Conservation (phyloP, 2,329 filamentous ascomycete species). For the Fusarium liriodendri region DNA sequence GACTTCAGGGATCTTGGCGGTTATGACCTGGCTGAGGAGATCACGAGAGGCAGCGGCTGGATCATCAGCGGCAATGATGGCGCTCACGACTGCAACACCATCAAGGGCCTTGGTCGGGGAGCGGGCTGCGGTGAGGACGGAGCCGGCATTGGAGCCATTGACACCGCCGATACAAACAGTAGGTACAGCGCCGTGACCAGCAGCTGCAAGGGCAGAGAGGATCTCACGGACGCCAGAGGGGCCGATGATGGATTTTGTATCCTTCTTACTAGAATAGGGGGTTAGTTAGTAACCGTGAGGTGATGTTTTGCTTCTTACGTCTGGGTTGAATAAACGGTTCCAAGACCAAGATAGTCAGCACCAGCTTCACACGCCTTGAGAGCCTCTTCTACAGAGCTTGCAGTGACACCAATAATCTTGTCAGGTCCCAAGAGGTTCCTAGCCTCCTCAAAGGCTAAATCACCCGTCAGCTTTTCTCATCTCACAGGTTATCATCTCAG, state of each 20-base stretch:
- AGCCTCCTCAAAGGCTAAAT: constrained; percentile 58
- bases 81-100: constrained; percentile 90
- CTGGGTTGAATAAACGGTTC: constrained; percentile 86
- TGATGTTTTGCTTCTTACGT: constrained; percentile 65
- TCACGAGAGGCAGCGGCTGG: constrained; percentile 71
- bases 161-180: constrained; percentile 92
- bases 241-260: constrained; percentile 77
- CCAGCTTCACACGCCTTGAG: constrained; percentile 76
- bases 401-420: constrained; percentile 90
- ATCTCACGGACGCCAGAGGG: constrained; percentile 66
- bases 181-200: constrained; percentile 58
- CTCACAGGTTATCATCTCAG: constrained; percentile 1
- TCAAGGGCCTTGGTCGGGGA: constrained; percentile 71
- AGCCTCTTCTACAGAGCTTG: constrained; percentile 80
- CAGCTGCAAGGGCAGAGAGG: constrained; percentile 65
- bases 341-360: constrained; percentile 92
- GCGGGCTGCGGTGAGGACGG: constrained; percentile 77
- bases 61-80: constrained; percentile 79
- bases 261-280: constrained; percentile 72
- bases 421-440: constrained; percentile 78
- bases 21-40: constrained; percentile 59
- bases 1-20: constrained; percentile 63
- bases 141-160: constrained; percentile 79
- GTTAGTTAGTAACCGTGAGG: not conserved
- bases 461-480: constrained; percentile 2